Base-by-base conservation (phyloP, 202 grass and related monocot genomes). In the Schoenoplectus triqueter region DNA sequence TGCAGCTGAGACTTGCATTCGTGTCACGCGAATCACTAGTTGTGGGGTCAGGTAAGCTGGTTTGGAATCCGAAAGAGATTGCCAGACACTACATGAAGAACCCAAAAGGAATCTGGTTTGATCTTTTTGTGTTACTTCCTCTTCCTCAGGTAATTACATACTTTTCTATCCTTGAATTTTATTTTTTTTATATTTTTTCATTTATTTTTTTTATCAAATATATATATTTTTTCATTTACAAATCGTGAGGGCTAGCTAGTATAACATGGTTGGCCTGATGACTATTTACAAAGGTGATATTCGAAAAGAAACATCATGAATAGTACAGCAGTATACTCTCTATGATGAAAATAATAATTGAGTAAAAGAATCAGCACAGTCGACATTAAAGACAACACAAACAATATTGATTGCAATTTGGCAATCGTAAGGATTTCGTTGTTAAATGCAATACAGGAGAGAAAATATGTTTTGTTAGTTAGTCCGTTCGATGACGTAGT, bases 11-110 rank as follows among this genome's bases (percentile, higher is more conserved):
- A 39, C 85, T 98, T 80, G 95, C 95, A 7, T 98, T 95, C 87
- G 90, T 98, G 78, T 98, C 95, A 39, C 85, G 90, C 57, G 95
- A 98, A 81, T 98, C 95, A 2, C 95, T 98, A 76, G 93, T 98
- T 70, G 87, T 98, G 9, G 95, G 95, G 0, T 98, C 92, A 59
- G 95, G 95, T 51, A 98, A 98, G 91, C 95, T 98, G 19, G 88
- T 98, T 62, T 98, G 93, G 95, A 93, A 98, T 87, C 83, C 91
- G n/a, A 91, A 90, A 72, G 86, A 88, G 88, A 91, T 98, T 85
- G 93, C 95, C 51, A 69, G 57, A 1, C 88, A 94, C 88, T 98
- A 98, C 78, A 88, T 94, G 1, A 83, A 87, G 4, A 95, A 88
- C 7, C 52, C 67, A 45, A 92, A 91, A 66, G 95, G 91, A 0